Base-by-base conservation (phyloP, 2,329 filamentous ascomycete genomes). In the Esteya vermicola region DNA sequence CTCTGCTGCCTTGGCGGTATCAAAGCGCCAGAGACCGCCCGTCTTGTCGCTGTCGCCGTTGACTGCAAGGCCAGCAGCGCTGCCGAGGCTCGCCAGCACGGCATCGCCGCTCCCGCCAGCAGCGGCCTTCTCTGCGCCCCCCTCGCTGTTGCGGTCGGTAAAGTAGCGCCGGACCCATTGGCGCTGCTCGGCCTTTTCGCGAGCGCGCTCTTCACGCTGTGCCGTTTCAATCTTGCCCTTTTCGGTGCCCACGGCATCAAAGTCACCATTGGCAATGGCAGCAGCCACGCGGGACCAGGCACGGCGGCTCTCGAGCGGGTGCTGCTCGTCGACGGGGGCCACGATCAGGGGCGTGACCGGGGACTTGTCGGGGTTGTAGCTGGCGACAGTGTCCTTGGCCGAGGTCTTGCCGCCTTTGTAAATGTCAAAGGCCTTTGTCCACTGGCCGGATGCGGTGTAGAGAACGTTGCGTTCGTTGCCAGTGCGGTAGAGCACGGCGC, bases 171-270 rank as follows among this genome's bases (percentile, higher is more conserved):
- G 72, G 53, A 86, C 72, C 89, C 91, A 98, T 31, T 74, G 67
- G 33, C 71, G 70, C 18, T 78, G 78, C 50, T 86, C 82, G n/a
- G 72, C 68, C 51, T 75, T 75, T 57, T 95, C 88, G 52, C 75
- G 67, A 55, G 74, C 73, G 47, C 88, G 76, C 62, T 65, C 53
- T 76, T 68, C 58, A 72, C 84, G 77, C 66, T 96, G 89, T 27
- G 79, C 77, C 50, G 85, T 84, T 61, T 96, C 91, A 47, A 96
- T 93, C 59, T 85, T 84, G 42, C 73, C 72, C 67, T 96, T 96
- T 56, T 93, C 84, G 13, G 62, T 54, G 2, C 77, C 76, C 1
- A 85, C 85, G 5, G 72, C 64, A 50, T 94, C 85, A 72, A 95
- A 85, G 57, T 95, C 85, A 43, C 85, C 83, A 49, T 71, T 75